Base-by-base conservation (phyloP, 345 rosid species). In the Eutrema heterophyllum region DNA sequence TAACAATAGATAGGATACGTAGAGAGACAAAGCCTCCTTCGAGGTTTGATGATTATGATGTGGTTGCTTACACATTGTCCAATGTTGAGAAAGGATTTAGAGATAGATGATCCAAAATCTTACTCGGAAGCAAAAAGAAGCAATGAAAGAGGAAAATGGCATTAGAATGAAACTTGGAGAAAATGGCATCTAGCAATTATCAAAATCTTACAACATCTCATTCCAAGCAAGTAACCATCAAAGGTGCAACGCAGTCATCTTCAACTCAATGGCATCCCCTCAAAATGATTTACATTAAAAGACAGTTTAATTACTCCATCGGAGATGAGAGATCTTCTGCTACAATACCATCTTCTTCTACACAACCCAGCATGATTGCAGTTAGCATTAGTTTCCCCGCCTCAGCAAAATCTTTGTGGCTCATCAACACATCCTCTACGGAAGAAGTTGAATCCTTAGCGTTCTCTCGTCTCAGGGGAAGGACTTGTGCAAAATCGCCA, bases 301-400 rank as follows among this genome's bases (percentile, higher is more conserved):
- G 2, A 33, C 12, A 29, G 5, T 39, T 51, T 60, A 45, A 13
- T 2, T 78, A 71, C 69, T 60, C 81, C 87, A 83, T 76, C 2
- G 78, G 82, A 14, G 78, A 55, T 6, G 64, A 60, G 59, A 59
- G 14, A 5, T 71, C 68, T 36, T 77, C 83, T 6, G 50, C 78
- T 9, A 50, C 44, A 59, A 41, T 49, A 14, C 57, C 39, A 7
- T 78, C 75, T 21, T 83, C 87, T 24, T 83, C 83, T 29, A 63
- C 78, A 56, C 86, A 81, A 18, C 92, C 97, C 36, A 88, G 63
- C 90, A 84, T 84, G 40, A 90, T 70, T 0, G 98, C 94, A 48
- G 86, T 87, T 78, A 90, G 73, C 96, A 92, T 92, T 32, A 92
- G 83, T 80, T 90, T 92, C 33, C 98, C 98, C 0, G 94, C 99